Conservation (phyloP, 352 stramenopile species). For the Globisporangium perplexum region DNA sequence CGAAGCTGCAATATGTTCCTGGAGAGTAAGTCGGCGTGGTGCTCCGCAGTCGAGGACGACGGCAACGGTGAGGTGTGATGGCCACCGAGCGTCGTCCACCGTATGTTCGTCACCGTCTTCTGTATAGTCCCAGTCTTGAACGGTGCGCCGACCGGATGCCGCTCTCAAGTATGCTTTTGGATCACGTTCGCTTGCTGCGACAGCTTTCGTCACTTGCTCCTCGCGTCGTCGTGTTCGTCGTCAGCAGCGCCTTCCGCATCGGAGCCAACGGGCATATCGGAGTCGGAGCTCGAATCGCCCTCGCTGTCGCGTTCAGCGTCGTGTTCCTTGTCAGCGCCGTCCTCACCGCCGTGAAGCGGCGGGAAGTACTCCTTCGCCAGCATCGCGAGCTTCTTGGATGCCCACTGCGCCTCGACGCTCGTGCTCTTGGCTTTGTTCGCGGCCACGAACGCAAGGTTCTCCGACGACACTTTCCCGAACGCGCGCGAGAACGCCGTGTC, state of each 20-base stretch:
- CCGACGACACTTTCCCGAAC: conserved; percentile 57
- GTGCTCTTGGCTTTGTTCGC: conserved; percentile 47
- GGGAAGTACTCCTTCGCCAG: conserved; percentile 70
- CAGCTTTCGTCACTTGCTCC: conserved; percentile 1
- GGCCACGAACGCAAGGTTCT: conserved; percentile 60
- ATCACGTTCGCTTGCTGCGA: neutral
- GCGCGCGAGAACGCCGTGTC: conserved; percentile 35
- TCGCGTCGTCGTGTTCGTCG: conserved; percentile 7
- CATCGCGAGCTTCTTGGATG: conserved; percentile 39
- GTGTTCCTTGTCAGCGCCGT: conserved; percentile 8
- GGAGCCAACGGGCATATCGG: conserved; percentile 25
- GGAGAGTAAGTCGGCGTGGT: conserved; percentile 62
- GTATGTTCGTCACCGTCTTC: neutral
- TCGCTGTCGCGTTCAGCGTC: conserved; percentile 18
- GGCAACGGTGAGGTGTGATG: conserved; percentile 21
- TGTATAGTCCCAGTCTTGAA: neutral
- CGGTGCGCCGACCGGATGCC: neutral
- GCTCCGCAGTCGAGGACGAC: conserved; percentile 10
- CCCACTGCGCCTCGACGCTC: conserved; percentile 55
- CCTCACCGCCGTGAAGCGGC: conserved; percentile 22
- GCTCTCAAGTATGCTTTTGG: conserved; percentile 1
- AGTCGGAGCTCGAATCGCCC: conserved; percentile 12
- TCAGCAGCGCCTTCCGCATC: conserved; percentile 5
- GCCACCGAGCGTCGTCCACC: neutral
- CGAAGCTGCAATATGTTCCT: conserved; percentile 84